Percentiles rank a stretch among this genome's conserved stretches.
phyloP scores from a whole-genome alignment of 139 green algal genomes.

The Auxenochlorella protothecoides region DNA sequence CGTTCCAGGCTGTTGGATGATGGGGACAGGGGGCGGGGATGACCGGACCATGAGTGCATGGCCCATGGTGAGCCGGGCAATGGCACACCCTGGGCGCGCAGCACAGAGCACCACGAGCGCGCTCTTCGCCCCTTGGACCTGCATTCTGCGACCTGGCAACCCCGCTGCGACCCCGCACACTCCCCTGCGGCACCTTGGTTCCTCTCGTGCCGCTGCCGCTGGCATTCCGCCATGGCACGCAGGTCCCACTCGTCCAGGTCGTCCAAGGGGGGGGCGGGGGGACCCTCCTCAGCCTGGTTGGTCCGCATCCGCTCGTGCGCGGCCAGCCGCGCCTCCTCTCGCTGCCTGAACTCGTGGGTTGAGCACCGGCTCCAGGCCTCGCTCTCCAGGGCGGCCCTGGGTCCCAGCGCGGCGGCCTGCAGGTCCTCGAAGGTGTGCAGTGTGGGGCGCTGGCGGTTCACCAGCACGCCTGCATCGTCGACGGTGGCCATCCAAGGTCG shows the following conservation, averaged over 20 bases:
- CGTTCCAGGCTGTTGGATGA: constrained; percentile 12
- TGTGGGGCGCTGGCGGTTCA: too few species aligned
- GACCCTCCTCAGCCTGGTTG: too few species aligned
- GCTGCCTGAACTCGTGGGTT: too few species aligned
- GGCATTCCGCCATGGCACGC: constrained; percentile 20
- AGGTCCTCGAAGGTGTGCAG: too few species aligned
- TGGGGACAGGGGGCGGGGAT: neutral
- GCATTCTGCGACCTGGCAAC: neutral
- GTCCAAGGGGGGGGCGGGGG: neutral
- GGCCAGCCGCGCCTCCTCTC: too few species aligned
- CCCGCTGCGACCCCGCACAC: too few species aligned
- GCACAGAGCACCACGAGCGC: neutral
- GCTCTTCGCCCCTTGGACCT: neutral
- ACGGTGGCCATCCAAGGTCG: too few species aligned
- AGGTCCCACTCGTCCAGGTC: constrained; percentile 21
- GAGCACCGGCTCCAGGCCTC: too few species aligned
- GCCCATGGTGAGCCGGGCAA: neutral
- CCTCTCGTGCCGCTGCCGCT: constrained; percentile 12
- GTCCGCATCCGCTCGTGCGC: too few species aligned
- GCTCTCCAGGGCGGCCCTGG: too few species aligned
- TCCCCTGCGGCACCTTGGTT: neutral
- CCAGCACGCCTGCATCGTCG: too few species aligned
- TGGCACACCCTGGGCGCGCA: neutral
- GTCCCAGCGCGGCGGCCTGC: too few species aligned
- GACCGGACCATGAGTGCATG: neutral